A percentile compares a stretch with the other conserved stretches of the same genome.
Evolutionary conservation across 2,329 filamentous ascomycete species (phyloP).

Genomic region (Aspergillus awamori): DNA sequence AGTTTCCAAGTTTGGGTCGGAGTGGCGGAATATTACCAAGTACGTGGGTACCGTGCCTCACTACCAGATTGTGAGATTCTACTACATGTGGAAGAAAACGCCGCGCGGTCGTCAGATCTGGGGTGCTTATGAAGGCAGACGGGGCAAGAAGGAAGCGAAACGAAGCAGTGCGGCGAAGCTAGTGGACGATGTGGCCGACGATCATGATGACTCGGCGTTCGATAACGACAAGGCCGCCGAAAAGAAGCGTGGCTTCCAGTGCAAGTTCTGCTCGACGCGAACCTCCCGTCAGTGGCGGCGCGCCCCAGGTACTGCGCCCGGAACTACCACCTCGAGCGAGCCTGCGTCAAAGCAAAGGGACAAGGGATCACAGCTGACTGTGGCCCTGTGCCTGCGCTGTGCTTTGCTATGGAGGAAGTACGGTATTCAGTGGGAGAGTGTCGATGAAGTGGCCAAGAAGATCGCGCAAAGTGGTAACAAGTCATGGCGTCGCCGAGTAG

Average conservation of each 20-base stretch:
- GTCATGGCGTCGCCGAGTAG: conserved; percentile 83
- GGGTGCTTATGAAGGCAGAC: conserved; percentile 84
- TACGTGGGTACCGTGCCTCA: conserved; percentile 79
- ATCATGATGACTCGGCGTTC: conserved; percentile 92
- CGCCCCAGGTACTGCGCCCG: conserved; percentile 75
- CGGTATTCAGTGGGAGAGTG: conserved; percentile 91
- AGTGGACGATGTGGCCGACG: conserved; percentile 89
- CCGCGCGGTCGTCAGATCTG: conserved; percentile 82
- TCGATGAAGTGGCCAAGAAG: conserved; percentile 89
- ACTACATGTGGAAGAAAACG: conserved; percentile 98
- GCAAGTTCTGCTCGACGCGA: conserved; percentile 86
- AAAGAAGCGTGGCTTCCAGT: conserved; percentile 82
- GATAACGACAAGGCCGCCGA: conserved; percentile 80
- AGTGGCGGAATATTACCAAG: conserved; percentile 78
- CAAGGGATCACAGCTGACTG: conserved; percentile 72
- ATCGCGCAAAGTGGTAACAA: conserved; percentile 76
- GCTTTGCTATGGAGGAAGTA: conserved; percentile 95
- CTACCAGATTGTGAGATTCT: conserved; percentile 83
- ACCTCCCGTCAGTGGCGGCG: conserved; percentile 87
- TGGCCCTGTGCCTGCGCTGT: conserved; percentile 86
- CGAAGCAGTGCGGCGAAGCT: conserved; percentile 69
- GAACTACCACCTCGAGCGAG: conserved; percentile 69
- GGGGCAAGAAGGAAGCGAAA: conserved; percentile 84
- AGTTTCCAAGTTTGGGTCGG: conserved; percentile 86
- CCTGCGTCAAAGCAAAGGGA: conserved; percentile 71